These are phyloP conservation scores for Lachancea quebecensis DNA, from an alignment of 805 yeast genomes.

Conservation along the genomic window DNA sequence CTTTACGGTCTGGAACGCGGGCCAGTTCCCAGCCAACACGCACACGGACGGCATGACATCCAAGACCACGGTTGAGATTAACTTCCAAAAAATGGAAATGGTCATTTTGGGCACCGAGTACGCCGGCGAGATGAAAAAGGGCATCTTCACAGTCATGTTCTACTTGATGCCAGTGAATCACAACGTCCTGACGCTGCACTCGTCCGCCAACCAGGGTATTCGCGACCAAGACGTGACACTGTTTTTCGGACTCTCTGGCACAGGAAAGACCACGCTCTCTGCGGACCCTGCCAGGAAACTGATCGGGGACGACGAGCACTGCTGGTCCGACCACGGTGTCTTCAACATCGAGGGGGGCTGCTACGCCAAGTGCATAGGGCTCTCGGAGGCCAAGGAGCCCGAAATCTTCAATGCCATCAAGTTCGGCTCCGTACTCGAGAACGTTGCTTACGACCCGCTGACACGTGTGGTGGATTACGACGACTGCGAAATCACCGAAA, in stretches of 20 bases:
- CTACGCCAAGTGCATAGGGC: slow-evolving; percentile 93
- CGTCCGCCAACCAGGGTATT: slow-evolving; percentile 88
- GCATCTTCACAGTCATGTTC: slow-evolving; percentile 98
- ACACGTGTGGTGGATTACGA: slow-evolving; percentile 81
- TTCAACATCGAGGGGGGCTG: slow-evolving; percentile 99
- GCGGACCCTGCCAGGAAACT: slow-evolving; percentile 92
- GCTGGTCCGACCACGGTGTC: slow-evolving; percentile 98
- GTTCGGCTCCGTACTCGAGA: slow-evolving; percentile 92
- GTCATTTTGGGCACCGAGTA: slow-evolving; percentile 97
- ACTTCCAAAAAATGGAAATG: slow-evolving; percentile 98
- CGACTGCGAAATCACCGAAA: slow-evolving; percentile 80
- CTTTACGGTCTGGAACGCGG: slow-evolving; percentile 96
- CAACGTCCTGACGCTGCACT: slow-evolving; percentile 86
- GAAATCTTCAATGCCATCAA: slow-evolving; percentile 92
- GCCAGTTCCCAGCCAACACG: slow-evolving; percentile 96
- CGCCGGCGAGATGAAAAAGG: slow-evolving; percentile 99
- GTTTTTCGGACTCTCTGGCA: slow-evolving; percentile 95
- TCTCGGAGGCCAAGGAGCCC: slow-evolving; percentile 89
- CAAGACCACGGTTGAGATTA: slow-evolving; percentile 89
- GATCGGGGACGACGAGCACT: slow-evolving; percentile 98
- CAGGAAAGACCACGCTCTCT: slow-evolving; percentile 95
- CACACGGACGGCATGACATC: slow-evolving; percentile 98
- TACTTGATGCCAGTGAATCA: slow-evolving; percentile 95
- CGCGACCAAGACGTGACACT: slow-evolving; percentile 80
- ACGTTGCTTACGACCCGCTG: slow-evolving; percentile 74